Base-by-base conservation (phyloP, 257 asterid genomes). In the Solanum gandarillasii region DNA sequence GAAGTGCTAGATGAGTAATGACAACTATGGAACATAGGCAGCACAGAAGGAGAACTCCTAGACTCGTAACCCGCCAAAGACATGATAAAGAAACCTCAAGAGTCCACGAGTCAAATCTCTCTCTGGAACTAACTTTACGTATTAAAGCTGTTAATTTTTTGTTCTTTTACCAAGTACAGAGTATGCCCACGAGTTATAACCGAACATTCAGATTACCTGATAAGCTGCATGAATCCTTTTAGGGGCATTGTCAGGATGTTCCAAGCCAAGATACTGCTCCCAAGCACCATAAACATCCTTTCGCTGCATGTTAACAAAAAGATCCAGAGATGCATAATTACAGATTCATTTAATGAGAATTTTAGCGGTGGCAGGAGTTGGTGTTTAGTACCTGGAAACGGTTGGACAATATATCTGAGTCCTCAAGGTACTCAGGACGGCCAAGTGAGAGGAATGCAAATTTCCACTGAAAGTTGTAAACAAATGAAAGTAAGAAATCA, bases 181-280 rank as follows among this genome's bases (percentile, higher is more conserved):
- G 81, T 73, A 65, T 84, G 76, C 58, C 31, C n/a, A 65, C n/a
- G 83, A 8, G 25, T 85, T 39, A 65, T 55, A 85, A 85, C 65
- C 32, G 14, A 85, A 60, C 55, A 31, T 36, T 35, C 20, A 36
- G 60, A 85, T 68, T 91, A 91, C 95, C 95, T 93, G 95, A 89
- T 86, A 90, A 46, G 92, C 91, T 39, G 90, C 86, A 78, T 88
- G 90, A 74, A 92, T 70, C 86, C 92, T 92, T 87, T 91, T 93
- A 55, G 95, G 93, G 86, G 93, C 74, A 88, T 88, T 90, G 78
- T 92, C 94, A 36, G 90, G 52, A 88, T 93, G 96, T 89, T 93
- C 95, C 90, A 93, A 87, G 74, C 96, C 96, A 38, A 93, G 93
- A 90, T 92, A 92, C 91, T 91, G 95, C 90, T 92, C 96, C 94